A percentile compares a stretch with the other conserved stretches of the same genome.
Evolutionary conservation across 257 asterid genomes (phyloP).

Genomic region (Osmanthus fragrans): DNA sequence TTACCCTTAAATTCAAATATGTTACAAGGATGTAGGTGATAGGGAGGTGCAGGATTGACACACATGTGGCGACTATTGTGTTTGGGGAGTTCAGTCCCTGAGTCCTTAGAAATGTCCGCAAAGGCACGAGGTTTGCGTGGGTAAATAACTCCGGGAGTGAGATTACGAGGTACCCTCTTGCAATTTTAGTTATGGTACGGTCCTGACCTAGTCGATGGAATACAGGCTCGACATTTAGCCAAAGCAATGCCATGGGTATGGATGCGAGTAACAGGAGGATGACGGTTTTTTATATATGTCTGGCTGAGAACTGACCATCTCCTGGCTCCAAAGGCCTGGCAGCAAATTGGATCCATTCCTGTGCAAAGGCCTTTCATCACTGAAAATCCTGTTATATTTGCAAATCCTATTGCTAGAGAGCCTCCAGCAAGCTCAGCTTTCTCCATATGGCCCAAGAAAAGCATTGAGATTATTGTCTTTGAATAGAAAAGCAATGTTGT

Average conservation of each 20-base stretch:
- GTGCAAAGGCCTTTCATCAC: slow-evolving; percentile 76
- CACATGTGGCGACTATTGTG: slow-evolving; percentile 58
- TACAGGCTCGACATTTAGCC: slow-evolving; percentile 64
- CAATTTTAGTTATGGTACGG: slow-evolving; percentile 52
- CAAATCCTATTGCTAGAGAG: slow-evolving; percentile 75
- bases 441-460: slow-evolving; percentile 80
- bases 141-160: slow-evolving; percentile 61
- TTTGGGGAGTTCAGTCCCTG: slow-evolving; percentile 68
- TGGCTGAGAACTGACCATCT: slow-evolving; percentile 58
- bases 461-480: slow-evolving; percentile 77
- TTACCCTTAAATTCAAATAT: slow-evolving; percentile 48
- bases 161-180: slow-evolving; percentile 54
- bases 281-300: slow-evolving; percentile 58
- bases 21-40: slow-evolving; percentile 59
- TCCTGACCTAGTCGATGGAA: slow-evolving; percentile 67
- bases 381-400: slow-evolving; percentile 75
- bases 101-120: slow-evolving; percentile 58
- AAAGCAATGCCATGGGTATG: slow-evolving; percentile 56
- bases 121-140: slow-evolving; percentile 57
- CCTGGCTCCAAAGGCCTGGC: slow-evolving; percentile 80
- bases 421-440: slow-evolving; percentile 78
- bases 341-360: slow-evolving; percentile 88
- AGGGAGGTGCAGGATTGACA: slow-evolving; percentile 58
- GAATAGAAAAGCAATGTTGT: slow-evolving; percentile 66
- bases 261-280: slow-evolving; percentile 62